Conservation (phyloP, 371 early-diverging fungal genomes). For the Saksenaea oblongispora region DNA sequence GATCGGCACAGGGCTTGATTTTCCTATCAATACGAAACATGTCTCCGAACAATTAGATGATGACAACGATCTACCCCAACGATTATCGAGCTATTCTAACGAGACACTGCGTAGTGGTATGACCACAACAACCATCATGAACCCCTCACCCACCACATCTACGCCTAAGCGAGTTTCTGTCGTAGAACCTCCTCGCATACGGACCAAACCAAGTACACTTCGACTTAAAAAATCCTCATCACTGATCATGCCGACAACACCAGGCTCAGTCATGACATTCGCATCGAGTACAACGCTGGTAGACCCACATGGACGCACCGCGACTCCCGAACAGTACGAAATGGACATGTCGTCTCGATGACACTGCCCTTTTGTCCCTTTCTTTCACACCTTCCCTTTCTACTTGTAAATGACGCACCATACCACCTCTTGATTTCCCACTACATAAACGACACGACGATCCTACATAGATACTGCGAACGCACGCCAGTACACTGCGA, state of each 20-base stretch:
- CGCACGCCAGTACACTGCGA: no score
- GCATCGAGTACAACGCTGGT: constrained; percentile 40
- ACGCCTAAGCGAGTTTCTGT: not conserved
- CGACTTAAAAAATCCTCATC: not conserved
- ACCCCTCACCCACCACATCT: not conserved
- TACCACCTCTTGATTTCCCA: not conserved
- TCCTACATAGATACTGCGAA: no score
- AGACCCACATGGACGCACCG: constrained; percentile 17
- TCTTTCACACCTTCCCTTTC: not conserved
- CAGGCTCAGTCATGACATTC: constrained; percentile 42
- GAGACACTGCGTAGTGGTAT: not conserved
- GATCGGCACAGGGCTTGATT: constrained; percentile 73
- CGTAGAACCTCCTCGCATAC: not conserved
- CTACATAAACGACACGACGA: no score
- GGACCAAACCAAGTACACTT: constrained; percentile 2
- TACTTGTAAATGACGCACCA: not conserved
- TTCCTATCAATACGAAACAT: constrained; percentile 54
- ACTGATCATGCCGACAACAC: constrained; percentile 22
- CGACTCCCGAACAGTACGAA: not conserved
- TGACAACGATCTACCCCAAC: constrained; percentile 3
- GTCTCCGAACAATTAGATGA: constrained; percentile 28
- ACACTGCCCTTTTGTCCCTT: not conserved
- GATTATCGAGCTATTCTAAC: not conserved
- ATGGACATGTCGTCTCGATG: not conserved
- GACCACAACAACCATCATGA: not conserved